A percentile compares a stretch with the other conserved stretches of the same genome.
phyloP scores from a whole-genome alignment of 306 rosid genomes.

The Ammopiptanthus mongolicus region DNA sequence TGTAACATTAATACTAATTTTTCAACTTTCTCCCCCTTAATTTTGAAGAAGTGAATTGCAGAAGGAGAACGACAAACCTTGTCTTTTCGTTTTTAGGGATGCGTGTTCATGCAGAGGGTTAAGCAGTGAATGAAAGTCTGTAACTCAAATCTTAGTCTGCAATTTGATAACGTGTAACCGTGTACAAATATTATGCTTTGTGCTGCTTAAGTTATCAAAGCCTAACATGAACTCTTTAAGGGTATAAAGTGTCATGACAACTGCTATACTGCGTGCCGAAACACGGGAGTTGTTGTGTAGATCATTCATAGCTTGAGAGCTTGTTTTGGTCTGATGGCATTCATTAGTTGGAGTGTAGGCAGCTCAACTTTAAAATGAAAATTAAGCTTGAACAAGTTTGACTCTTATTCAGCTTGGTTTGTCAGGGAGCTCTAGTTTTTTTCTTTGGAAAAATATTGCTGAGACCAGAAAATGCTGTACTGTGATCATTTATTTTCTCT shows the following conservation, averaged over 20 bases:
- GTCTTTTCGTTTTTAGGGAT: not conserved
- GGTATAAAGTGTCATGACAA: not conserved
- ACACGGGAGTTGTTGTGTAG: not conserved
- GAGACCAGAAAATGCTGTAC: not conserved
- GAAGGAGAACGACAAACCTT: not conserved
- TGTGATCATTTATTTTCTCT: not conserved
- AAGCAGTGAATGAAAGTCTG: not conserved
- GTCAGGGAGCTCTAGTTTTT: not conserved
- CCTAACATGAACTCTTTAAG: not conserved
- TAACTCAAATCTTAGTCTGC: not conserved
- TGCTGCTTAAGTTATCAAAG: not conserved
- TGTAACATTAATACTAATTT: not conserved
- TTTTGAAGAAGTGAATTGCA: conserved; percentile 6
- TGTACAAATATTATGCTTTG: not conserved
- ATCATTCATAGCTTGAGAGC: not conserved
- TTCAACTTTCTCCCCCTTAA: not conserved
- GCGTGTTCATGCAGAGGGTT: not conserved
- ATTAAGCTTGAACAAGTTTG: not conserved
- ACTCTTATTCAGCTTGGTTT: conserved; percentile 2
- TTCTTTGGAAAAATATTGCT: not conserved
- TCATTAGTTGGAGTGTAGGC: not conserved
- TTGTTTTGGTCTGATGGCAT: not conserved
- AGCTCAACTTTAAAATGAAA: not conserved
- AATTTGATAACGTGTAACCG: not conserved
- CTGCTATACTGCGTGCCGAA: not conserved